phyloP scores from a whole-genome alignment of 768 basidiomycete genomes.

The Phylloporus rhodoxanthus region DNA sequence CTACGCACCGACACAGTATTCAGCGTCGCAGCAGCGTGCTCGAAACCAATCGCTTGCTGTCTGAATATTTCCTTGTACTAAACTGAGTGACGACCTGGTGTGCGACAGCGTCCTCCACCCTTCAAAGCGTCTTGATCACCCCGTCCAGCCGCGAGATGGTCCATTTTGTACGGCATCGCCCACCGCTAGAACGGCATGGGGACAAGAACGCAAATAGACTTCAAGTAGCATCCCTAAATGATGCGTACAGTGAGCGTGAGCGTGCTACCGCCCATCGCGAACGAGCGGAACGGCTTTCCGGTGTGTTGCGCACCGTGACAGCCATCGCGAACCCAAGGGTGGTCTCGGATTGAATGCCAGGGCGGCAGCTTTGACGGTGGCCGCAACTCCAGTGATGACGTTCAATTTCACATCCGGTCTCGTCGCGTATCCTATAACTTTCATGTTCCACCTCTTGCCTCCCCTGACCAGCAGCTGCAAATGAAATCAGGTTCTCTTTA shows the following conservation, averaged over 20 bases:
- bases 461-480: background rate
- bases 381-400: background rate
- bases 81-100: background rate
- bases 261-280: no score
- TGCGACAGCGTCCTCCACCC: background rate
- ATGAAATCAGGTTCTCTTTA: background rate
- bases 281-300: background rate
- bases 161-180: background rate
- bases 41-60: background rate
- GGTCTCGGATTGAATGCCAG: background rate
- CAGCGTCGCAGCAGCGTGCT: background rate
- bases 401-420: background rate
- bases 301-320: background rate
- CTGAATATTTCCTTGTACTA: background rate
- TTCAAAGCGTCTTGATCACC: background rate
- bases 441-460: background rate
- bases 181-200: background rate
- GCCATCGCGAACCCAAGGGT: background rate
- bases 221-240: background rate
- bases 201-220: background rate
- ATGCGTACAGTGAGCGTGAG: background rate
- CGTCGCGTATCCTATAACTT: background rate
- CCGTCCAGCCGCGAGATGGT: background rate
- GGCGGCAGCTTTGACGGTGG: background rate
- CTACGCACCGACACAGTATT: background rate